Evolutionary conservation across 2,329 filamentous ascomycete species (phyloP), one percentile per base, ranked within the genome.

Genomic region (Aureobasidium mangrovei): DNA sequence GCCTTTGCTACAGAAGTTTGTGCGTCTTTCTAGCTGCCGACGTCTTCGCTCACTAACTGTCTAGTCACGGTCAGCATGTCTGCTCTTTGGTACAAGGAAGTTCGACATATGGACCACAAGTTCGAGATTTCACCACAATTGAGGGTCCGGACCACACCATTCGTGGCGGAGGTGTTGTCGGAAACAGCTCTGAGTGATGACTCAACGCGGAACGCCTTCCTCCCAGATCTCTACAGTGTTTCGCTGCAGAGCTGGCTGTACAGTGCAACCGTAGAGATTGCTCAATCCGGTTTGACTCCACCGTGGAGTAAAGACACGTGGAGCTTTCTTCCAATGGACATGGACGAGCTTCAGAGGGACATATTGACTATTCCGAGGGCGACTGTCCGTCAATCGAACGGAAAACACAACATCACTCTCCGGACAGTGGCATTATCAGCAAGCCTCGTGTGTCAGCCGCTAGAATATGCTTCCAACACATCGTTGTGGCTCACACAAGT

Each of bases 41-140:
- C 7, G 27, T 36, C 10, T 7, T 9, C 2, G 2, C 6, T 7
- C 7, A 29, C 8, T 26, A 38, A n/a, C 26, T 12, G 24, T 2
- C 9, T 18, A 48, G 45, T 49, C 28, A 49, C 46, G 3, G 46
- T 49, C 1, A n/a, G 46, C 26, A 49, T 49, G 46, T 49, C 46
- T 18, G 46, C 46, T 32, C n/a, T 49, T 3, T 48, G 45, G 45
- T 24, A 48, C 9, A 9, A 33, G n/a, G 45, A 48, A 26, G 2
- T 24, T 9, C 33, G 35, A 31, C 3, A 9, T 4, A 9, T 26
- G 2, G 4, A 3, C 4, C 26, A 29, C 5, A 8, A 3, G 3
- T 12, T 48, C 10, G 31, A 39, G 1, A 9, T 39, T 29, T 12
- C 45, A 38, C 26, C 26, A 7, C 41, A 44, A 4, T 27, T 44